These are phyloP conservation scores for Sinapis alba DNA, from an alignment of 441 rosid genomes.

Conservation along the genomic window DNA sequence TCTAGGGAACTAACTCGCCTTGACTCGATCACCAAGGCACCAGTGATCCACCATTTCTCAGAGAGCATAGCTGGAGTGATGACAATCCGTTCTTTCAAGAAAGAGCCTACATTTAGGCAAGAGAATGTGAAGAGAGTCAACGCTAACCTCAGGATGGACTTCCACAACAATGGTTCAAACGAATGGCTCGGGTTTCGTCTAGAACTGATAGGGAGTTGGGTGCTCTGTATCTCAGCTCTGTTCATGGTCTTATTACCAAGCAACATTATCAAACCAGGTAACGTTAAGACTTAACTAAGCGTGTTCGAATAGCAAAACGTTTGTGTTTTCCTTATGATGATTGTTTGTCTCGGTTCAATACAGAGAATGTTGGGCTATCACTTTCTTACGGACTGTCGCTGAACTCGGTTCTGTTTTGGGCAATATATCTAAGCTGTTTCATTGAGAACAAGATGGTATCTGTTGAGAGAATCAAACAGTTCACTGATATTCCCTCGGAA, in stretches of 20 bases:
- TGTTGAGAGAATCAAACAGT: slow-evolving; percentile 90
- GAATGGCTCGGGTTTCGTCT: slow-evolving; percentile 95
- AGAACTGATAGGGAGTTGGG: slow-evolving; percentile 80
- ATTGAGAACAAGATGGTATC: slow-evolving; percentile 94
- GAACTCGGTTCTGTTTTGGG: slow-evolving; percentile 79
- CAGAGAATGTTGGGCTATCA: slow-evolving; percentile 88
- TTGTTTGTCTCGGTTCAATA: slow-evolving; percentile 2
- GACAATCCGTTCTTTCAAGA: slow-evolving; percentile 69
- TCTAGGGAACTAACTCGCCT: slow-evolving; percentile 90
- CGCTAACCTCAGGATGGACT: slow-evolving; percentile 72
- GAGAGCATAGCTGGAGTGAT: slow-evolving; percentile 83
- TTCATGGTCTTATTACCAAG: slow-evolving; percentile 87
- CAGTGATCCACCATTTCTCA: slow-evolving; percentile 93
- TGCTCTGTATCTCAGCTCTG: slow-evolving; percentile 78
- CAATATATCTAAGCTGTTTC: slow-evolving; percentile 79
- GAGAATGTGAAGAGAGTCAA: slow-evolving; percentile 81
- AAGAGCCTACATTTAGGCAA: slow-evolving; percentile 50
- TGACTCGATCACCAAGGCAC: slow-evolving; percentile 85
- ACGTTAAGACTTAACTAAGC: neutral
- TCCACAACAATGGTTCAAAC: slow-evolving; percentile 87
- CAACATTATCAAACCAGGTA: slow-evolving; percentile 86
- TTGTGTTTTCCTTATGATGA: neutral
- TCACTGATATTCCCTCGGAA: slow-evolving; percentile 76
- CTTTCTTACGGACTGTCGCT: slow-evolving; percentile 92
- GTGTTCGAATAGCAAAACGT: neutral